These are phyloP conservation scores for Aspergillus phoenicis DNA, from an alignment of 2,329 filamentous ascomycete species.

Conservation along the genomic window DNA sequence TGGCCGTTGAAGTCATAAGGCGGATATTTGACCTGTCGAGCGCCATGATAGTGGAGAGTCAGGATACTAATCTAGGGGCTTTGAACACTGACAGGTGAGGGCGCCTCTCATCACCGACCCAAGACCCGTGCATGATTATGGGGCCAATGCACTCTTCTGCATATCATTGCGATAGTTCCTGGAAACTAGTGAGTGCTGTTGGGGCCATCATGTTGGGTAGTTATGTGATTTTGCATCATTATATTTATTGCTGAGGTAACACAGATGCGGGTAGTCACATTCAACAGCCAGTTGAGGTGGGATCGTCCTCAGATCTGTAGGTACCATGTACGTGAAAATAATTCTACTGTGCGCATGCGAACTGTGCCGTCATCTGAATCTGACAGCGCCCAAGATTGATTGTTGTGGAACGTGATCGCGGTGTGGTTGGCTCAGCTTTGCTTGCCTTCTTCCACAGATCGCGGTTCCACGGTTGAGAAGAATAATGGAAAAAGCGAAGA, in stretches of 20 bases:
- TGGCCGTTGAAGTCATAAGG: background rate
- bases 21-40: conserved; percentile 9
- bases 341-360: background rate
- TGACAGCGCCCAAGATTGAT: background rate
- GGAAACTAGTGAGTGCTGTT: background rate
- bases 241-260: background rate
- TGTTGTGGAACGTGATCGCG: background rate
- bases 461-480: background rate
- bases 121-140: conserved; percentile 5
- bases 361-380: background rate
- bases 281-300: background rate
- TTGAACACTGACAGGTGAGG: background rate
- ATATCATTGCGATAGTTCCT: background rate
- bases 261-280: background rate
- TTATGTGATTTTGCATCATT: background rate
- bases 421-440: background rate
- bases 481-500: background rate
- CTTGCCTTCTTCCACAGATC: background rate
- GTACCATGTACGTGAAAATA: background rate
- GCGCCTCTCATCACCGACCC: background rate
- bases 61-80: background rate
- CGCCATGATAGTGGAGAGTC: conserved; percentile 3
- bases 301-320: background rate
- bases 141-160: conserved; percentile 1
- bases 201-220: background rate